Conservation (phyloP, 257 asterid genomes). For the Gardenia jasminoides region DNA sequence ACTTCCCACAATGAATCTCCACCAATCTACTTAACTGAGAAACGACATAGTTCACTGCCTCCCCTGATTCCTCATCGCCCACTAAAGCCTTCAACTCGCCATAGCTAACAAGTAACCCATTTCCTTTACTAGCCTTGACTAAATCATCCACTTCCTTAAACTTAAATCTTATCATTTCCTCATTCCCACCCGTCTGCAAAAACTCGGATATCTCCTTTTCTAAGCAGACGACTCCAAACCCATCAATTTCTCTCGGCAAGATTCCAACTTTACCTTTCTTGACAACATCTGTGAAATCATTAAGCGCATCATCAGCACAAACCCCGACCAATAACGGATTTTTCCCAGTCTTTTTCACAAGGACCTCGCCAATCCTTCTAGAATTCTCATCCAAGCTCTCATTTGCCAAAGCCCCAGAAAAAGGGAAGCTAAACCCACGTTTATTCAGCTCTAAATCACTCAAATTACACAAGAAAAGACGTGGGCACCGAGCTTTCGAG, state of each 20-base stretch:
- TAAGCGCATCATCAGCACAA: conserved; percentile 58
- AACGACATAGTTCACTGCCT: conserved; percentile 42
- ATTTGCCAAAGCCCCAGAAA: conserved; percentile 31
- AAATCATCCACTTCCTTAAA: conserved; percentile 49
- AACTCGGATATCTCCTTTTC: conserved; percentile 57
- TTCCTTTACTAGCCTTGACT: conserved; percentile 37
- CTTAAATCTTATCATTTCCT: conserved; percentile 45
- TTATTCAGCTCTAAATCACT: conserved; percentile 46
- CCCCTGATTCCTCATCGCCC: conserved; percentile 40
- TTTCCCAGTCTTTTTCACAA: conserved; percentile 38
- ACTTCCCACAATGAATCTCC: conserved; percentile 39
- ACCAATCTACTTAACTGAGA: conserved; percentile 50
- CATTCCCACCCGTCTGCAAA: conserved; percentile 35
- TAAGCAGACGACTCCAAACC: conserved; percentile 42
- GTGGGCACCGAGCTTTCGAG: conserved; percentile 50
- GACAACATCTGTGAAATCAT: conserved; percentile 44
- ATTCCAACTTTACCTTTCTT: conserved; percentile 46
- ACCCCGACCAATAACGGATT: conserved; percentile 77
- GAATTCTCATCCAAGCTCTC: conserved; percentile 54
- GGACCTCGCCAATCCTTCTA: conserved; percentile 58
- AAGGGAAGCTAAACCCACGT: conserved; percentile 54
- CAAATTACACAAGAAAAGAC: conserved; percentile 45
- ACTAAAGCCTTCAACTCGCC: conserved; percentile 69
- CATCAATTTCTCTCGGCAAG: conserved; percentile 56
- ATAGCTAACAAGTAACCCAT: conserved; percentile 54